Base-by-base conservation (phyloP, 352 stramenopile genomes). In the Phytophthora pistaciae region DNA sequence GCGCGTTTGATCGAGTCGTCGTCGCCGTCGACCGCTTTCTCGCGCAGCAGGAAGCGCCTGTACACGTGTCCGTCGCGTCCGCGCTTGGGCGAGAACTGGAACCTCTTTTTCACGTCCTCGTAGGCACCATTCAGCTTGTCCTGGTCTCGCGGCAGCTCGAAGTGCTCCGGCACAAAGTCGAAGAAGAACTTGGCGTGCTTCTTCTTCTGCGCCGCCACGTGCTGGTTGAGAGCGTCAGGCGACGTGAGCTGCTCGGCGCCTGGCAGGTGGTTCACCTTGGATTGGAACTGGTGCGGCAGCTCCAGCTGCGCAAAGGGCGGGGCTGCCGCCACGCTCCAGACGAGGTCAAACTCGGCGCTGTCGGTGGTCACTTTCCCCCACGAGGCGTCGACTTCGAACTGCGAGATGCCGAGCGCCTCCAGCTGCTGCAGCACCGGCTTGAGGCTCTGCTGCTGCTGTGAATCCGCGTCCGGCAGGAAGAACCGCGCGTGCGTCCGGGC, bases 181-280 rank as follows among this genome's bases (percentile, higher is more conserved):
- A 90, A 96, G 59, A 83, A 85, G 64, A 83, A 92, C 62, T 85
- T 88, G n/a, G 74, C 74, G 27, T 91, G 78, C 33, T 75, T 78
- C 60, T 79, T 67, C 69, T 92, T 77, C 60, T 74, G 78, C 56
- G 64, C 56, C 31, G 63, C 25, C 25, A 93, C 66, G 63, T 94
- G 84, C 25, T 80, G 65, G 42, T 70, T 60, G 16, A 95, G 75
- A n/a, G 59, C 60, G 48, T 90, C 78, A 31, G 33, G 54, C 11
- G 78, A 81, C 20, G 78, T 84, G 60, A 96, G 72, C 20, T 71
- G 64, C 29, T 81, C 74, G 1, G 81, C 76, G 8, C 87, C 90
- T 13, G 88, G 90, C 9, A 96, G 49, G 61, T 83, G 85, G 70
- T 95, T 96, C 66, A 96, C 60, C 60, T 90, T 93, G 56, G 78